Conservation (phyloP, 2,329 filamentous ascomycete genomes). For the Phyllosticta paracitricarpa region DNA sequence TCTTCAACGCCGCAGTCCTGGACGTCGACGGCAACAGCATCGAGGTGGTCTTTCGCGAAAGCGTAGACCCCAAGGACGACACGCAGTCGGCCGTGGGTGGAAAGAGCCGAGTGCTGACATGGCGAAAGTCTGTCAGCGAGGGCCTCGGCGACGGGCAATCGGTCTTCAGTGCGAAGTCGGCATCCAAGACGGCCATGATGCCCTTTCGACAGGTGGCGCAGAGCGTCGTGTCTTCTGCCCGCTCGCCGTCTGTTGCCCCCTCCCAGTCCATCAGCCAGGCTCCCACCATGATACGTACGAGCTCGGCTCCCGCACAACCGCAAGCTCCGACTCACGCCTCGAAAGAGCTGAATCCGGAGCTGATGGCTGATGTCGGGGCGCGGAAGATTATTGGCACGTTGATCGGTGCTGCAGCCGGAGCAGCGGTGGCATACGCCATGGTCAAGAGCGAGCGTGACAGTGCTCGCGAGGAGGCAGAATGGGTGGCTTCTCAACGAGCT, state of each 20-base stretch:
- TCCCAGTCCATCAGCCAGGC: conserved; percentile 15
- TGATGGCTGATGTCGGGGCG: conserved; percentile 39
- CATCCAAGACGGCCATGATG: conserved; percentile 16
- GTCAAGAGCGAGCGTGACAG: conserved; percentile 48
- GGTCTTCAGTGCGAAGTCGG: conserved; percentile 7
- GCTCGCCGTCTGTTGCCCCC: conserved; percentile 14
- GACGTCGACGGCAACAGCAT: conserved; percentile 80
- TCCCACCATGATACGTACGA: conserved; percentile 20
- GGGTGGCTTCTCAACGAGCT: not conserved
- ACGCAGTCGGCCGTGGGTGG: conserved; percentile 22
- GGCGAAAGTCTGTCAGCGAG: conserved; percentile 22
- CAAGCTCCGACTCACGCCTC: conserved; percentile 17
- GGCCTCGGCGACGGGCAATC: conserved; percentile 20
- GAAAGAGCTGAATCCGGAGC: conserved; percentile 22
- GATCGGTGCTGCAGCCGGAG: conserved; percentile 68
- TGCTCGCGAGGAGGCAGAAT: conserved; percentile 31
- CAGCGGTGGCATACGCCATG: conserved; percentile 66
- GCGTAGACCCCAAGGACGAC: conserved; percentile 28
- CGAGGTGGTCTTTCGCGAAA: conserved; percentile 58
- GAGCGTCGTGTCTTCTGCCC: conserved; percentile 11
- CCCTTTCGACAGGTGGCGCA: conserved; percentile 8
- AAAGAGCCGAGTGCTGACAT: conserved; percentile 36
- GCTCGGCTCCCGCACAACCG: conserved; percentile 22
- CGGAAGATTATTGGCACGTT: conserved; percentile 65
- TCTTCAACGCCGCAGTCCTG: conserved; percentile 55